Evolutionary conservation across 2,329 filamentous ascomycete species (phyloP).

Genomic region (Chalaropsis thielavioides): DNA sequence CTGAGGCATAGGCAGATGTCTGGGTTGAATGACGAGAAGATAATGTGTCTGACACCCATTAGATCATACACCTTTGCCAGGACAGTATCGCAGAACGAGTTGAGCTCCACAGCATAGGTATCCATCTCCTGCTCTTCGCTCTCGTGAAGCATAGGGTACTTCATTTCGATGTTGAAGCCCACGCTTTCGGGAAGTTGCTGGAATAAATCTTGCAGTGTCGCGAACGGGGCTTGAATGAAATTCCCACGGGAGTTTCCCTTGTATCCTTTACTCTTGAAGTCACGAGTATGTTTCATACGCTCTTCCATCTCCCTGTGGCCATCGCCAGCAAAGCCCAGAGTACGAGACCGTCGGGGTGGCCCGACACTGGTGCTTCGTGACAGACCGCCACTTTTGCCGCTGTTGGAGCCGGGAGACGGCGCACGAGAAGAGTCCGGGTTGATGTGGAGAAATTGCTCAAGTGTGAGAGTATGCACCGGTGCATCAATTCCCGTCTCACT

Average conservation of each 20-base stretch:
- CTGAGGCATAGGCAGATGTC: conserved; percentile 88
- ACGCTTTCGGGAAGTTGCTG: conserved; percentile 64
- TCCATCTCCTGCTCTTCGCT: conserved; percentile 94
- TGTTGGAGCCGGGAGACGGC: conserved; percentile 3
- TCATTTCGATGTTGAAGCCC: conserved; percentile 98
- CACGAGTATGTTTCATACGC: conserved; percentile 91
- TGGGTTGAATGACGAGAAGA: conserved; percentile 95
- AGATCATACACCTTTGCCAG: conserved; percentile 80
- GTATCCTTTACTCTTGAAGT: conserved; percentile 88
- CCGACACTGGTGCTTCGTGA: conserved; percentile 28
- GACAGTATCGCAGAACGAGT: conserved; percentile 91
- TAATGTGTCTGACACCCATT: conserved; percentile 69
- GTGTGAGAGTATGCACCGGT: conserved; percentile 82
- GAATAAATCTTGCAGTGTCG: conserved; percentile 88
- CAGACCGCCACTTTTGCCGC: not conserved
- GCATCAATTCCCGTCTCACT: conserved; percentile 96
- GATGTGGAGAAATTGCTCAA: conserved; percentile 91
- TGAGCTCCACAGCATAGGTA: conserved; percentile 86
- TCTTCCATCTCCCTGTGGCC: conserved; percentile 42
- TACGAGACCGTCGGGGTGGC: conserved; percentile 35
- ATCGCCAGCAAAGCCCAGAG: conserved; percentile 37
- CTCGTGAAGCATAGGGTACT: conserved; percentile 97
- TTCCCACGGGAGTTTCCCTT: conserved; percentile 90
- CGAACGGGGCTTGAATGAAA: conserved; percentile 91
- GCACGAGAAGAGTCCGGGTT: conserved; percentile 36